Percentiles rank a stretch among this genome's conserved stretches.
Conservation (phyloP, 148 eudicot species). For the Fagopyrum homotropicum region DNA sequence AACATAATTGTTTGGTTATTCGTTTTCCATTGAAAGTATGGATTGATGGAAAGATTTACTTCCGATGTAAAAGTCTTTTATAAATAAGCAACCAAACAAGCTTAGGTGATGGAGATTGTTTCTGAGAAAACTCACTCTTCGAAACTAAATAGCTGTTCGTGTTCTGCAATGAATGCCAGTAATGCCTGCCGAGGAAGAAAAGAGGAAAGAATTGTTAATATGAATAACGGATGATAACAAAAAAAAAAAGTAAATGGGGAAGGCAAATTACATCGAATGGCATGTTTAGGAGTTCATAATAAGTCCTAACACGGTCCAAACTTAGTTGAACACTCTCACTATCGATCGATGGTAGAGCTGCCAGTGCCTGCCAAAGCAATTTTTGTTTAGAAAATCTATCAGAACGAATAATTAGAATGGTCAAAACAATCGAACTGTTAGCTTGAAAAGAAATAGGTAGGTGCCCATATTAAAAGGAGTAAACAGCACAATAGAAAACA, state of each 20-base stretch:
- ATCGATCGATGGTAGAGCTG: slow-evolving; percentile 82
- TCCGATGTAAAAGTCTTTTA: too few species aligned
- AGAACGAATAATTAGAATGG: not conserved
- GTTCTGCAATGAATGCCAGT: slow-evolving; percentile 90
- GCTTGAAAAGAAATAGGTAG: not conserved
- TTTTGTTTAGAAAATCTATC: slow-evolving; percentile 2
- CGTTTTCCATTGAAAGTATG: too few species aligned
- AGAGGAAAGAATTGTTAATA: slow-evolving; percentile 2
- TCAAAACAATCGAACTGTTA: not conserved
- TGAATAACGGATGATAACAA: not conserved
- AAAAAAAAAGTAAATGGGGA: not conserved
- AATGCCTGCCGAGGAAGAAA: slow-evolving; percentile 58
- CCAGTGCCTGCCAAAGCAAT: slow-evolving; percentile 50
- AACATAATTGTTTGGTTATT: not conserved
- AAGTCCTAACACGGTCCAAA: slow-evolving; percentile 89
- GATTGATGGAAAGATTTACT: too few species aligned
- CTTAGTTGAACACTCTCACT: slow-evolving; percentile 75
- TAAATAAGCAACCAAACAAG: not conserved
- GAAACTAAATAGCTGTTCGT: slow-evolving; percentile 59
- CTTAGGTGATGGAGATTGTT: not conserved
- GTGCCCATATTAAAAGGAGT: not conserved
- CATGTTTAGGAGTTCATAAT: slow-evolving; percentile 93
- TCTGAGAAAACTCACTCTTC: slow-evolving; percentile 60
- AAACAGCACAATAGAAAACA: not conserved
- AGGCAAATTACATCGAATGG: slow-evolving; percentile 71